Percentiles rank a stretch among this genome's conserved stretches.
These are phyloP conservation scores for Cymbopogon citratus DNA, from an alignment of 176 grass and related monocot species.

Conservation along the genomic window DNA sequence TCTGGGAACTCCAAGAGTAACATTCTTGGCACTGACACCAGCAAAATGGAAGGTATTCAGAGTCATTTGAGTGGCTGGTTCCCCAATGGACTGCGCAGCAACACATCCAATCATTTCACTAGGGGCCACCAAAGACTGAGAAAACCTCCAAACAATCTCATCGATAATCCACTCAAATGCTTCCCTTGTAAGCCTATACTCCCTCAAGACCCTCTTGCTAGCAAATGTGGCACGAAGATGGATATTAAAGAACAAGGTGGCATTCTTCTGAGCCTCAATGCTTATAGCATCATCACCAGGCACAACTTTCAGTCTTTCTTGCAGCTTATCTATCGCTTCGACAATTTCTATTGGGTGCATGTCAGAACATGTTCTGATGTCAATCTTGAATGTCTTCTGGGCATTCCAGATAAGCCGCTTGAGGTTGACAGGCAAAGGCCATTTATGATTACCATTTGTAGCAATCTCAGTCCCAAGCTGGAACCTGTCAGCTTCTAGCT, in stretches of 20 bases:
- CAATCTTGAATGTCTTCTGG: too few relatives aligned
- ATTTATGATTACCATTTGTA: too few relatives aligned
- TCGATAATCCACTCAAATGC: slow-evolving; percentile 97
- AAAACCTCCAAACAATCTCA: slow-evolving; percentile 83
- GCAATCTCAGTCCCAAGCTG: too few relatives aligned
- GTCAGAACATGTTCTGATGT: slow-evolving; percentile 30
- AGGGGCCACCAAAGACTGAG: slow-evolving; percentile 79
- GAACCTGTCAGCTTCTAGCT: too few relatives aligned
- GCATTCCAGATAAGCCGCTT: too few relatives aligned
- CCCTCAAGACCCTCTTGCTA: slow-evolving; percentile 84
- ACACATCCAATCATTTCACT: slow-evolving; percentile 99
- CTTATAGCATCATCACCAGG: slow-evolving; percentile 89
- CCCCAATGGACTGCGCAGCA: slow-evolving; percentile 90
- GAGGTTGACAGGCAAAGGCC: too few relatives aligned
- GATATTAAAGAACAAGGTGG: slow-evolving; percentile 95
- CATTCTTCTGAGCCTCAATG: slow-evolving; percentile 96
- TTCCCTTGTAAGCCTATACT: slow-evolving; percentile 82
- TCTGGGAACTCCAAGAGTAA: slow-evolving; percentile 88
- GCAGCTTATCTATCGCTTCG: slow-evolving; percentile 92
- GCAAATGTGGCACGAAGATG: slow-evolving; percentile 81
- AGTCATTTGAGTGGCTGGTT: slow-evolving; percentile 93
- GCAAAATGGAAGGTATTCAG: slow-evolving; percentile 95
- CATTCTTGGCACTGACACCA: slow-evolving; percentile 97
- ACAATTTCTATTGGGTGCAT: slow-evolving; percentile 99
- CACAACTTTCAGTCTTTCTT: slow-evolving; percentile 91